Base-by-base conservation (phyloP, 1,139 yeast genomes). In the Candida sp. region DNA sequence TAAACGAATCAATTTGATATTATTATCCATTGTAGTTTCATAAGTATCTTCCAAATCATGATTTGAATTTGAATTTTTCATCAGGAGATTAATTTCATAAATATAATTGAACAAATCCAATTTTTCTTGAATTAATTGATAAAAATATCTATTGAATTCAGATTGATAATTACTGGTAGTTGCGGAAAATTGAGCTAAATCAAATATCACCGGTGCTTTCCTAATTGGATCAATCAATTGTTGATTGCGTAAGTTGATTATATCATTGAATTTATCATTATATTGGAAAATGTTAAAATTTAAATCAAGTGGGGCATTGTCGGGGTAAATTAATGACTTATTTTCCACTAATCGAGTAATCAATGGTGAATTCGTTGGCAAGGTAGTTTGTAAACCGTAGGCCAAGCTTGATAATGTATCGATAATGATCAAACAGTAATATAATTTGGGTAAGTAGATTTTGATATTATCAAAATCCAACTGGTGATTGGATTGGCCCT, bases 341-440 rank as follows among this genome's bases (percentile, higher is more conserved):
- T 59, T 49, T 2, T 48, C 35, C 21, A 48, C 45, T 39, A 67
- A 51, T 11, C 54, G 47, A 8, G 46, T 46, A n/a, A 56, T 42
- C 33, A 57, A 49, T 5, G 52, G 52, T 8, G 47, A 46, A 21
- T 51, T 45, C 19, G 34, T 11, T n/a, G 53, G 49, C 7, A 65
- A 44, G 22, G 49, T 45, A 29, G 74, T 71, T 36, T 82, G 85
- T 1, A 72, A 66, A 1, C 89, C 90, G 63, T 75, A 82, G 38
- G 79, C 71, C 33, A 84, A 61, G 22, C 83, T 63, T 50, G 79
- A 81, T 32, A 82, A 56, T 22, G 77, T 68, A 56, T 84, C 89
- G 41, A 85, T 68, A 0, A 81, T 58, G 15, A 70, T 64, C 32
- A 82, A 53, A 33, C 74, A 67, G 39, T 74, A 69, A 54, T 77